Conservation (phyloP, 257 asterid genomes). For the Penstemon eatonii region DNA sequence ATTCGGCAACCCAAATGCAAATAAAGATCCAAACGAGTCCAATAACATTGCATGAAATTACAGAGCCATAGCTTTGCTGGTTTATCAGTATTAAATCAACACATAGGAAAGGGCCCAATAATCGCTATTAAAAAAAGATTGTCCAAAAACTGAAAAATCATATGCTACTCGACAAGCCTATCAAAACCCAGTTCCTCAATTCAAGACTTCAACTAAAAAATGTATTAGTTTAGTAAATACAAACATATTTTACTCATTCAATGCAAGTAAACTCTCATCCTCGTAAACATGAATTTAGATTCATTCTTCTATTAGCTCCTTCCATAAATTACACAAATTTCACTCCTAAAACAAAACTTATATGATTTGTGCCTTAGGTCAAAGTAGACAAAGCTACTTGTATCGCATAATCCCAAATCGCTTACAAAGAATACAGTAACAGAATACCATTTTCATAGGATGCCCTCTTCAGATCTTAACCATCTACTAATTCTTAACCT, state of each 20-base stretch:
- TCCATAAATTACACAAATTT: neutral
- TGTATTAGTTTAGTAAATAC: neutral
- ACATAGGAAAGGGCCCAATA: neutral
- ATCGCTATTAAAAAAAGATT: neutral
- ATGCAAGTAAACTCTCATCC: neutral
- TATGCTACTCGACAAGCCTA: neutral
- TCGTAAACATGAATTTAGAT: neutral
- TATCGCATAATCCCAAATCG: neutral
- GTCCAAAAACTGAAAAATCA: neutral
- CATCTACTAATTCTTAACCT: neutral
- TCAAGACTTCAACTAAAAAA: constrained; percentile 6
- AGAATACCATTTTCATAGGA: neutral
- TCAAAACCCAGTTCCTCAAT: neutral
- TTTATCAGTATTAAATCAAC: neutral
- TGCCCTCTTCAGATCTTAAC: neutral
- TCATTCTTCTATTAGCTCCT: neutral
- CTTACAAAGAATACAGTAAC: neutral
- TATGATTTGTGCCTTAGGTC: neutral
- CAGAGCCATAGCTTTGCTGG: neutral
- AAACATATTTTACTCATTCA: neutral
- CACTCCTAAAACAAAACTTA: neutral
- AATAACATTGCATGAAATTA: neutral
- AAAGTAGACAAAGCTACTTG: neutral
- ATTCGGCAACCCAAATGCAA: neutral
- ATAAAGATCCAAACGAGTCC: neutral